A percentile compares a stretch with the other conserved stretches of the same genome.
Evolutionary conservation across 2,329 filamentous ascomycete species (phyloP).

Genomic region (Herpotrichia juniperi): DNA sequence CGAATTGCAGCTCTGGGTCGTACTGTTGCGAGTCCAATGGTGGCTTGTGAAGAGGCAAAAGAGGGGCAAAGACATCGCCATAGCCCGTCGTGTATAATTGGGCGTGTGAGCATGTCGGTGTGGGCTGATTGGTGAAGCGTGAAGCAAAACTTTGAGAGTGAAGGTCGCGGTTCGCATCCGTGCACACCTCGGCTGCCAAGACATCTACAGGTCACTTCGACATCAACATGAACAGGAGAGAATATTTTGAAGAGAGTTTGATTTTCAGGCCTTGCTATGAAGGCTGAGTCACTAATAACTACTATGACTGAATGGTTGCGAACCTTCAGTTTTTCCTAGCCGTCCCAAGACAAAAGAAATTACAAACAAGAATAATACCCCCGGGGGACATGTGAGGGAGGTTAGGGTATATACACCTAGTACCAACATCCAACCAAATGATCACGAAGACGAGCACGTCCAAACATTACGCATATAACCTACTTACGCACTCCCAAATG

Average conservation of each 20-base stretch:
- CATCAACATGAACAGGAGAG: background rate
- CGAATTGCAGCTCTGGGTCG: background rate
- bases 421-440: conserved; percentile 3
- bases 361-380: conserved; percentile 5
- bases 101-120: conserved; percentile 35
- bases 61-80: conserved; percentile 43
- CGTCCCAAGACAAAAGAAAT: conserved; percentile 2
- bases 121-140: background rate
- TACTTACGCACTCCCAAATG: conserved; percentile 1
- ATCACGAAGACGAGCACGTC: background rate
- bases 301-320: background rate
- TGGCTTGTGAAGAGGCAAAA: background rate
- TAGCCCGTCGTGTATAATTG: conserved; percentile 41
- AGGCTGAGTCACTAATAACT: background rate
- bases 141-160: background rate
- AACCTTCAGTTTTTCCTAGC: background rate
- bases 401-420: conserved; percentile 15
- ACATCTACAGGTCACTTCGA: background rate
- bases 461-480: conserved; percentile 12
- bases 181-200: conserved; percentile 10
- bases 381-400: conserved; percentile 3
- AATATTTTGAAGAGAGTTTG: background rate
- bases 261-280: conserved; percentile 2
- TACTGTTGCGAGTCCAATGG: background rate
- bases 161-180: background rate